A percentile compares a stretch with the other conserved stretches of the same genome.
These are phyloP conservation scores for Meyerozyma sp. DNA, from an alignment of 1,139 yeast species.

Conservation along the genomic window DNA sequence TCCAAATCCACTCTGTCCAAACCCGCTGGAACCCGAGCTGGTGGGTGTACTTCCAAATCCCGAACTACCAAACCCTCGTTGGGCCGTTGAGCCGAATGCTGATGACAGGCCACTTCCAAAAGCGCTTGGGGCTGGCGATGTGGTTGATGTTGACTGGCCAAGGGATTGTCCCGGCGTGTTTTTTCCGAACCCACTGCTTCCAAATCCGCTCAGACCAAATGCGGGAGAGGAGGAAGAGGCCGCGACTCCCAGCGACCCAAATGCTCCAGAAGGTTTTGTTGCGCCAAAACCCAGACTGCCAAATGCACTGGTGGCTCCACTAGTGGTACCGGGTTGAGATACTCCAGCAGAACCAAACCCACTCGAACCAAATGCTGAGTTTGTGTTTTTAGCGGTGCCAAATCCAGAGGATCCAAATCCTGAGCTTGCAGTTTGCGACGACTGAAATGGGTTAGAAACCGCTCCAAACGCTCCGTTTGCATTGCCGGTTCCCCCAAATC, in stretches of 20 bases:
- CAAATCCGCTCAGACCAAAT: conserved; percentile 2
- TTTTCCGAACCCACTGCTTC: conserved; percentile 3
- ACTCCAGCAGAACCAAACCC: conserved; percentile 4
- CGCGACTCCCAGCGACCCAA: conserved; percentile 5
- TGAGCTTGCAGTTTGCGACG: conserved; percentile 4
- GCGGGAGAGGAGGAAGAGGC: not conserved
- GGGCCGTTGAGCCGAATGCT: not conserved
- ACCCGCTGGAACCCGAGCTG: too few relatives aligned
- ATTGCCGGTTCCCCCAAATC: conserved; percentile 9
- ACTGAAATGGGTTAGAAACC: conserved; percentile 6
- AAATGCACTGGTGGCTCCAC: not conserved
- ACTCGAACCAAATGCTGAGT: conserved; percentile 5
- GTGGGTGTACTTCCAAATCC: not conserved
- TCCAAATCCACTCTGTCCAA: not conserved
- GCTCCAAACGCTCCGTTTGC: conserved; percentile 6
- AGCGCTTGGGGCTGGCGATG: not conserved
- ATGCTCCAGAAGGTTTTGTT: not conserved
- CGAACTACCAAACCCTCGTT: not conserved
- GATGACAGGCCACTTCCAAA: not conserved
- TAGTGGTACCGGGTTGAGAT: not conserved
- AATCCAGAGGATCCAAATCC: conserved; percentile 8
- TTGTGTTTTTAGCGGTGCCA: conserved; percentile 3
- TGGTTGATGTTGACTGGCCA: not conserved
- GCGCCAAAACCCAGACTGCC: not conserved
- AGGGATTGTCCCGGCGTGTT: not conserved